Base-by-base conservation (phyloP, 257 asterid genomes). In the Avicennia marina region DNA sequence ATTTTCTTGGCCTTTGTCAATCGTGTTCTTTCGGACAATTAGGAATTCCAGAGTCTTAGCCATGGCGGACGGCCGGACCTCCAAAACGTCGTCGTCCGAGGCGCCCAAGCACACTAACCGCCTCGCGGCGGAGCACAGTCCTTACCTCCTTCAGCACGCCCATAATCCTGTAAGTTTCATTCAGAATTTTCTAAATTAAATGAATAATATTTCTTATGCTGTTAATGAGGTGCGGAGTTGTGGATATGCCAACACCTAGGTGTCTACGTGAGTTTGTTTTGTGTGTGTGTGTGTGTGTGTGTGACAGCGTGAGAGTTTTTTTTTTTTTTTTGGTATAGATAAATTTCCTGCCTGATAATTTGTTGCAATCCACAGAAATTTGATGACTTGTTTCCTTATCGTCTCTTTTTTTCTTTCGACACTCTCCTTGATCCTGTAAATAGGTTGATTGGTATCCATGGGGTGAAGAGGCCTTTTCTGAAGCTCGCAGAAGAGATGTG, bases 381-480 rank as follows among this genome's bases (percentile, higher is more conserved):
- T 70, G 6, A 0, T 29, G n/a, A n/a, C n/a, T n/a, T n/a, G n/a
- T n/a, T n/a, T n/a, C n/a, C n/a, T n/a, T n/a, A n/a, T n/a, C n/a
- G n/a, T n/a, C n/a, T n/a, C 9, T 42, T 17, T 10, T 26, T 39
- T 5, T 25, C 16, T 26, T 1, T 19, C n/a, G 44, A 38, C 44
- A 2, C 15, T 38, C 15, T 21, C n/a, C n/a, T n/a, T 52, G 54
- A 43, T 52, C 12, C 24, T 73, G 58, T 51, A 34, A 45, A 20
- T 68, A 90, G 95, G 95, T 91, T 60, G 80, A 91, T 62, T 91
- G 98, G 95, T 88, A 83, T 80, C 96, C 96, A n/a, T 88, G 95
- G 98, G 90, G 87, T 1, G 96, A 91, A 63, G 96, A 88, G 78
- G 98, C 96, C 2, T 88, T 91, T 72, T 60, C 81, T 4, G 95